phyloP scores from a whole-genome alignment of 78 protist species.

The Dictyostelium capitatum region DNA sequence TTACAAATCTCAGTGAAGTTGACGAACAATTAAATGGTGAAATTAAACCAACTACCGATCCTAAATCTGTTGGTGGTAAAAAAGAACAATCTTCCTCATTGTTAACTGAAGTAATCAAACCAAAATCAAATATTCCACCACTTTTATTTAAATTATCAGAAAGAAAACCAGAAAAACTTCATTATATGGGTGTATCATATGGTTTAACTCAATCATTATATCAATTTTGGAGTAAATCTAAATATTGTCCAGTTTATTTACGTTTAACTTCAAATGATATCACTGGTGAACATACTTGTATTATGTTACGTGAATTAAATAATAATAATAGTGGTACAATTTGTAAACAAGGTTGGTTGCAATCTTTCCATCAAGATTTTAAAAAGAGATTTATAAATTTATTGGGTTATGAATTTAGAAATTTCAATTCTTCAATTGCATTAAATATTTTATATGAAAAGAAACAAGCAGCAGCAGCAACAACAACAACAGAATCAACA shows the following conservation, averaged over 20 bases:
- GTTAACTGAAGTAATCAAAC: slow-evolving; percentile 39
- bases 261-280: slow-evolving; percentile 95
- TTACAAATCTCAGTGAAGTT: slow-evolving; percentile 10
- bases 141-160: slow-evolving; percentile 86
- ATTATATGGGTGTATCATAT: slow-evolving; percentile 97
- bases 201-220: slow-evolving; percentile 93
- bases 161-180: slow-evolving; percentile 89
- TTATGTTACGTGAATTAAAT: slow-evolving; percentile 90
- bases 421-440: slow-evolving; percentile 23
- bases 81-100: slow-evolving; percentile 2
- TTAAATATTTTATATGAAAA: slow-evolving; percentile 31
- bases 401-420: slow-evolving; percentile 62
- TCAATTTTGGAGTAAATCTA: slow-evolving; percentile 92
- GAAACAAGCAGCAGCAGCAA: neutral
- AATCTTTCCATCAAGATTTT: slow-evolving; percentile 69
- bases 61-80: neutral
- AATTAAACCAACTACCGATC: neutral
- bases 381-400: slow-evolving; percentile 28
- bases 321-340: neutral
- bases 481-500: neutral
- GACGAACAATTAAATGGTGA: neutral
- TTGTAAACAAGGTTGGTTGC: slow-evolving; percentile 41
- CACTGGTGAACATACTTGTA: slow-evolving; percentile 98
- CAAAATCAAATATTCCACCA: slow-evolving; percentile 91
- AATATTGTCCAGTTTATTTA: slow-evolving; percentile 86